Percentiles rank a stretch among this genome's conserved stretches.
These are phyloP conservation scores for Umbelopsis vinacea DNA, from an alignment of 192 early-diverging fungal genomes.

Conservation along the genomic window DNA sequence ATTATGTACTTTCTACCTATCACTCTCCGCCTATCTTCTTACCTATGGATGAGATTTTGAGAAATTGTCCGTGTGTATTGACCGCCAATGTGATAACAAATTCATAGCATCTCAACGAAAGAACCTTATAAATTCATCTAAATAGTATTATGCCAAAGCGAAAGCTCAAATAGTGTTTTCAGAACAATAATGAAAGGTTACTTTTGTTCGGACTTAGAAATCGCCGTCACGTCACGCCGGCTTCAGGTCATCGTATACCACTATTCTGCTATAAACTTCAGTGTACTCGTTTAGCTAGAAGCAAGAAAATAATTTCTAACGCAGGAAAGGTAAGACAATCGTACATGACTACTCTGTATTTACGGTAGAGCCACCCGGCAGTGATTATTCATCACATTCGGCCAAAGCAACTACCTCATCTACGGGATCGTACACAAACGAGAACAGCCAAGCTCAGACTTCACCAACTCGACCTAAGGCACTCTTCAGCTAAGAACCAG, in stretches of 20 bases:
- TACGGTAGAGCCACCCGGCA: neutral
- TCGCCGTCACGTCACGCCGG: constrained; percentile 2
- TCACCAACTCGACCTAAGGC: neutral
- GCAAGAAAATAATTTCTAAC: neutral
- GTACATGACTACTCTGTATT: neutral
- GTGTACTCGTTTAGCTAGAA: neutral
- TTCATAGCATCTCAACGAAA: too few species aligned
- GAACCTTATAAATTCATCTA: too few species aligned
- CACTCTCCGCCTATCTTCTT: neutral
- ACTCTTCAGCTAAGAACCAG: neutral
- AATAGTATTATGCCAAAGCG: too few species aligned
- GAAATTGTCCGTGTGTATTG: too few species aligned
- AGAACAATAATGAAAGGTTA: too few species aligned
- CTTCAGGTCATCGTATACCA: neutral
- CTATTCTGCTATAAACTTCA: neutral
- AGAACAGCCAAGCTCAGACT: constrained; percentile 20
- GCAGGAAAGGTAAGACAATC: constrained; percentile 2
- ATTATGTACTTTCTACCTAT: constrained; percentile 16
- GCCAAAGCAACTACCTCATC: constrained; percentile 65
- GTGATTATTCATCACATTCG: constrained; percentile 54
- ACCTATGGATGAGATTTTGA: too few species aligned
- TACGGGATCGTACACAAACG: constrained; percentile 41
- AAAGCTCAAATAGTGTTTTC: too few species aligned
- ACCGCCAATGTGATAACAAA: too few species aligned
- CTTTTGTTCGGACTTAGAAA: neutral